Conservation (phyloP, 192 early-diverging fungal genomes). For the Ambispora gerdemannii region DNA sequence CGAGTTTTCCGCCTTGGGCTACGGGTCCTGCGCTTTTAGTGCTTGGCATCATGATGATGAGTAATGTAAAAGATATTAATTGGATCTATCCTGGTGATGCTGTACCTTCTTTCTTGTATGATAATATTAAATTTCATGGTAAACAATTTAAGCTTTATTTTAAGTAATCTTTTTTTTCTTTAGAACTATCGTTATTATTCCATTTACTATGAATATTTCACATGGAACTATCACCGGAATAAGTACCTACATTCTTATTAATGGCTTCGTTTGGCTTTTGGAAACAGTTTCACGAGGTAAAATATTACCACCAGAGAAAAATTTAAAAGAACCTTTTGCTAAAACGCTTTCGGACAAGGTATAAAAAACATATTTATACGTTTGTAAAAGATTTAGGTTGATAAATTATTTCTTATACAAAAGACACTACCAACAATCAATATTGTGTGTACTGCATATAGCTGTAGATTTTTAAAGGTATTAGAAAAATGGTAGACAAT, state of each 20-base stretch:
- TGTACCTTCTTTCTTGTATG: constrained; percentile 79
- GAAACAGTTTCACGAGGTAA: constrained; percentile 52
- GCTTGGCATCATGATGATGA: constrained; percentile 78
- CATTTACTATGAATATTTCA: constrained; percentile 75
- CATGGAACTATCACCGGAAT: constrained; percentile 80
- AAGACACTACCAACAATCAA: too few relatives aligned
- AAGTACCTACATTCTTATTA: constrained; percentile 67
- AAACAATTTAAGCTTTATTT: too few relatives aligned
- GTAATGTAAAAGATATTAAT: constrained; percentile 66
- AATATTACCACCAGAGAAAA: constrained; percentile 38
- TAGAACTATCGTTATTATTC: constrained; percentile 74
- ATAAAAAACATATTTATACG: too few relatives aligned
- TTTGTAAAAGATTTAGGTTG: too few relatives aligned
- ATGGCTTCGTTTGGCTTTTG: constrained; percentile 54
- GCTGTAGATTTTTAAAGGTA: not conserved
- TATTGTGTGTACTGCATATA: too few relatives aligned
- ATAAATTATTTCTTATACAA: too few relatives aligned
- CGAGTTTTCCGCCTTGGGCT: constrained; percentile 80
- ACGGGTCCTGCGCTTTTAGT: constrained; percentile 78
- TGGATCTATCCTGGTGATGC: constrained; percentile 76
- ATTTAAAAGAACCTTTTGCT: constrained; percentile 30
- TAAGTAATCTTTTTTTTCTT: too few relatives aligned
- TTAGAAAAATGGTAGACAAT: not conserved
- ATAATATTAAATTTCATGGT: too few relatives aligned
- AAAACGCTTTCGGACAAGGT: too few relatives aligned